phyloP scores from a whole-genome alignment of 2,329 filamentous ascomycete species.

The Xylariomycetidae sp. region DNA sequence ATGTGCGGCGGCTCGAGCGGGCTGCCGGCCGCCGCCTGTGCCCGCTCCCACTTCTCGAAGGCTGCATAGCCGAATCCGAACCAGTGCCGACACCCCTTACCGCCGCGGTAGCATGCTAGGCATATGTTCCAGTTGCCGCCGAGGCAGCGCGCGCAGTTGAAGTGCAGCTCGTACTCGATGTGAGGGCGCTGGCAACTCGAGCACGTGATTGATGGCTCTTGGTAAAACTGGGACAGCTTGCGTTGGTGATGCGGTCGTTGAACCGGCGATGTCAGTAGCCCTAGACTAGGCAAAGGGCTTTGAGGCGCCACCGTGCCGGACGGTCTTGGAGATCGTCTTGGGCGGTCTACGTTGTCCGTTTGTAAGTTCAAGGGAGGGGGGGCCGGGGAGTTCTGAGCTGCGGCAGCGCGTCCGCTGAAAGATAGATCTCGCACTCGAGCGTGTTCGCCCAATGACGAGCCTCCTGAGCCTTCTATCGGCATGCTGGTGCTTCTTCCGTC shows the following conservation, averaged over 20 bases:
- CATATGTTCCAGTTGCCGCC: constrained; percentile 74
- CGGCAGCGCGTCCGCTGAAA: constrained; percentile 30
- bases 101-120: constrained; percentile 68
- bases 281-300: constrained; percentile 24
- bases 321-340: constrained; percentile 28
- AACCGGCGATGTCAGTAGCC: constrained; percentile 24
- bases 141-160: constrained; percentile 68
- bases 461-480: constrained; percentile 21
- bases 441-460: constrained; percentile 15
- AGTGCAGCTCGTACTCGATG: constrained; percentile 83
- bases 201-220: constrained; percentile 70
- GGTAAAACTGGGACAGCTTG: constrained; percentile 45
- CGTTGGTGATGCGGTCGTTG: constrained; percentile 30
- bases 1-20: constrained; percentile 46
- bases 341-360: constrained; percentile 10
- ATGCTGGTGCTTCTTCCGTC: constrained; percentile 37
- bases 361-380: constrained; percentile 10
- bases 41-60: constrained; percentile 58
- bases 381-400: constrained; percentile 9
- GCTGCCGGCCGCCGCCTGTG: constrained; percentile 27
- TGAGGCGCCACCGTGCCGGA: constrained; percentile 33
- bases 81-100: constrained; percentile 78
- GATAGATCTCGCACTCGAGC: constrained; percentile 23
- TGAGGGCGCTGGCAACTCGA: constrained; percentile 61
- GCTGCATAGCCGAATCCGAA: constrained; percentile 78